Conservation (phyloP, 495 filamentous ascomycete species). For the Cenococcum geophilum region DNA sequence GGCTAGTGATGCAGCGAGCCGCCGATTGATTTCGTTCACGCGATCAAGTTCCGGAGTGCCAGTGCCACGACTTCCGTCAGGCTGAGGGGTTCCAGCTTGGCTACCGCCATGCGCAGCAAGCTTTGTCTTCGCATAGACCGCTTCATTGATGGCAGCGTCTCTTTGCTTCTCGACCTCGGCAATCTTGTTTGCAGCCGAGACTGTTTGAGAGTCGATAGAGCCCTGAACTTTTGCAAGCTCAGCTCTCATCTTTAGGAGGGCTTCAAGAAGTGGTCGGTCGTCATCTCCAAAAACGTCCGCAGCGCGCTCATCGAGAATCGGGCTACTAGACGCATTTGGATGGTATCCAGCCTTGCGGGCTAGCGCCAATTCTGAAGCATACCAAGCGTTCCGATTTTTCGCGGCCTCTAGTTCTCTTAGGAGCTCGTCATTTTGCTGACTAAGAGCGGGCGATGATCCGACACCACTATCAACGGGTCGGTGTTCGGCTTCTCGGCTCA, state of each 20-base stretch:
- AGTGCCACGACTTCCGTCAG: conserved; percentile 51
- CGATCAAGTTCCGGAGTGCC: conserved; percentile 57
- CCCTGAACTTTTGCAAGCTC: conserved; percentile 80
- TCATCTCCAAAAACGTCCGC: conserved; percentile 79
- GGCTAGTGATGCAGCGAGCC: conserved; percentile 73
- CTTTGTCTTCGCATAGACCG: conserved; percentile 89
- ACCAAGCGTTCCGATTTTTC: conserved; percentile 89
- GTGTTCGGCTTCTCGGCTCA: conserved; percentile 23
- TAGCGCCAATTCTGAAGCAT: conserved; percentile 86
- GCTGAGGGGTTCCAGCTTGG: conserved; percentile 62
- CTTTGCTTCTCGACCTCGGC: conserved; percentile 89
- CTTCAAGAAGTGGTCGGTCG: conserved; percentile 86
- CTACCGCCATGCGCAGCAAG: conserved; percentile 74
- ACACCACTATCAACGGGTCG: conserved; percentile 37
- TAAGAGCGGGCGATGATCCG: conserved; percentile 36
- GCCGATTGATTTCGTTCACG: conserved; percentile 68
- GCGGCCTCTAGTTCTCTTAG: conserved; percentile 76
- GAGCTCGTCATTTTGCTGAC: conserved; percentile 48
- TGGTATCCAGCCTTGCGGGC: conserved; percentile 83
- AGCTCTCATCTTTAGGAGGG: conserved; percentile 79
- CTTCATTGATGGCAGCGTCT: conserved; percentile 85
- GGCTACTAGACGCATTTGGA: conserved; percentile 63
- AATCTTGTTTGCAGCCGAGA: conserved; percentile 77
- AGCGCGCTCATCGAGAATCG: conserved; percentile 67
- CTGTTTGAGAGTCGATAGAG: conserved; percentile 78